Conservation (phyloP, 2,329 filamentous ascomycete genomes). For the Penicillium sumatraense region DNA sequence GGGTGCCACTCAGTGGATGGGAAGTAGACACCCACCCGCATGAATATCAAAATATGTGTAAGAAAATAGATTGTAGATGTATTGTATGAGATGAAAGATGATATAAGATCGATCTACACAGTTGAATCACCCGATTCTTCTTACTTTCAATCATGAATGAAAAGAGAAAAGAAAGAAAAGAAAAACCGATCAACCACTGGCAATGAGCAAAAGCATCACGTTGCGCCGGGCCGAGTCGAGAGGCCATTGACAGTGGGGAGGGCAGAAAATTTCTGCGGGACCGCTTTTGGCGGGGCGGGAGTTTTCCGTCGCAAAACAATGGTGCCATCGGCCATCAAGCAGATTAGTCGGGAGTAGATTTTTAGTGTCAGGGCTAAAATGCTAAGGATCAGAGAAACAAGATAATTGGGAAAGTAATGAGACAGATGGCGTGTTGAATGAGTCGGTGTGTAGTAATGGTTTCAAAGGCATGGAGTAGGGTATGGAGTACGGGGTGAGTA, state of each 20-base stretch:
- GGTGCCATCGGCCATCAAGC: background rate
- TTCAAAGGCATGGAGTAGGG: background rate
- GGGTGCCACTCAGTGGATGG: background rate
- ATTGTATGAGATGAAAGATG: background rate
- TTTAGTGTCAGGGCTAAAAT: background rate
- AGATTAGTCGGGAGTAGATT: background rate
- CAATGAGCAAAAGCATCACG: constrained; percentile 13
- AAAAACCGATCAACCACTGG: background rate
- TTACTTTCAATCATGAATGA: too few relatives aligned
- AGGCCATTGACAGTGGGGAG: constrained; percentile 1
- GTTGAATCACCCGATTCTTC: too few relatives aligned
- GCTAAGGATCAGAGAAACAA: background rate
- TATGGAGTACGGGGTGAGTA: too few relatives aligned
- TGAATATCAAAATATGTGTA: background rate
- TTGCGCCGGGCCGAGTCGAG: constrained; percentile 25
- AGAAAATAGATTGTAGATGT: background rate
- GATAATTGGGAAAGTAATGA: background rate
- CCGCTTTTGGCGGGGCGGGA: constrained; percentile 13
- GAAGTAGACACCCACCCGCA: background rate
- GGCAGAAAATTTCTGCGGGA: constrained; percentile 28
- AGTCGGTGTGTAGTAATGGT: constrained; percentile 4
- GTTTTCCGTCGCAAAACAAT: constrained; percentile 12
- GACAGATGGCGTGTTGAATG: constrained; percentile 4
- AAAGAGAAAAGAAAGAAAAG: too few relatives aligned
- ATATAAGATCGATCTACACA: background rate